phyloP scores from a whole-genome alignment of 148 eudicot genomes.

The Silene uniflora region DNA sequence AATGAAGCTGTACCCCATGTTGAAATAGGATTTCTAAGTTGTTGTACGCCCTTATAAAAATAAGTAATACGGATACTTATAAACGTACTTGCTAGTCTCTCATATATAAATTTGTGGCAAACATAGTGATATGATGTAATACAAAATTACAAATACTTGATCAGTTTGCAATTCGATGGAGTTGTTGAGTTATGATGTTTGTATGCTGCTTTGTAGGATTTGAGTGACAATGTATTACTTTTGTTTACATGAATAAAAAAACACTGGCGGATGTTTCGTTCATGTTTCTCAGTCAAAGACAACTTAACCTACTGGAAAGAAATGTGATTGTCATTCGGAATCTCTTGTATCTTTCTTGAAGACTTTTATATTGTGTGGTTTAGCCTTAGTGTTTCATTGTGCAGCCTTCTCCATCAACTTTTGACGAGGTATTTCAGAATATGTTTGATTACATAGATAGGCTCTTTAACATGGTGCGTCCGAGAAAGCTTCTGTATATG shows the following conservation, averaged over 20 bases:
- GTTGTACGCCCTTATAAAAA: neutral
- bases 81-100: neutral
- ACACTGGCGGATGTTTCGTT: neutral
- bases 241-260: neutral
- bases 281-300: neutral
- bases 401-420: constrained; percentile 95
- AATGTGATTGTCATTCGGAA: neutral
- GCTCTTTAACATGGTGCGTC: constrained; percentile 95
- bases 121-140: neutral
- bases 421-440: constrained; percentile 88
- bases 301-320: neutral
- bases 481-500: constrained; percentile 88
- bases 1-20: neutral
- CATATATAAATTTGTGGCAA: no score
- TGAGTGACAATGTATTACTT: neutral
- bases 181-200: neutral
- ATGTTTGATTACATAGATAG: constrained; percentile 90
- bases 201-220: neutral
- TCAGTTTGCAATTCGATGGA: neutral
- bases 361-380: neutral
- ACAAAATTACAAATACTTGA: no score
- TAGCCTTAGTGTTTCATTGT: constrained; percentile 2
- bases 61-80: neutral
- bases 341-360: neutral
- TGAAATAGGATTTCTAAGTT: neutral